Evolutionary conservation across 1,284 basidiomycete genomes (phyloP), one percentile per base, ranked within the genome.

Genomic region (Ustilago lituana): DNA sequence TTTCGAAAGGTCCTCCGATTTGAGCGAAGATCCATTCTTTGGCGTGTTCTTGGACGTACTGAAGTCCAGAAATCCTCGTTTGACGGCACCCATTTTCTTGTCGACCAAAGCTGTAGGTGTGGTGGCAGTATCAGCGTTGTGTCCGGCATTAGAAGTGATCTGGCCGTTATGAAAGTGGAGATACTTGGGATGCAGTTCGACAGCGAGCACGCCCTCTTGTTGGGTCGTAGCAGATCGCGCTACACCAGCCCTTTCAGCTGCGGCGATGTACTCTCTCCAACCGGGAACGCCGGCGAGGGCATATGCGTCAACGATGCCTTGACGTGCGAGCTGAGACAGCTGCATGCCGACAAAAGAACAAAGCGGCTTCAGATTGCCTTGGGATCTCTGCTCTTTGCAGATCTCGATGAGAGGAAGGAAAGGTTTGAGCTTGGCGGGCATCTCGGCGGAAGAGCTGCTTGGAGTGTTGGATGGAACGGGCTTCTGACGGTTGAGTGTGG

Each of bases 261-360:
- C 53, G n/a, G 63, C 62, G 11, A 77, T 61, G 56, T 74, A 77
- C n/a, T 77, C 64, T 14, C 44, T 40, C 53, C 70, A 77, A 12
- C 58, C 65, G 1, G 29, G 26, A 3, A 73, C 73, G 12, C 66
- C 62, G 2, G 72, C 70, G 22, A 69, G 53, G 8, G 48, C 49
- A 43, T 77, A 77, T 5, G 69, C 55, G 49, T 73, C 66, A 2
- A 59, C 49, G 9, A 63, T 36, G 22, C 71, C 73, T 20, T 57
- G 47, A 19, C 57, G 54, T 14, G 58, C 66, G 20, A 67, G 47
- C 11, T 52, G 8, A 12, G 61, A 38, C 2, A 75, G 48, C 27
- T 64, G 57, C 14, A 32, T 46, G 7, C 60, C 58, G 12, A 75
- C 62, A 20, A 45, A 58, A n/a, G 58, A 46, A 40, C 57, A 51